Evolutionary conservation across 371 early-diverging fungal species (phyloP).

Genomic region (Rhizomucor pusillus): DNA sequence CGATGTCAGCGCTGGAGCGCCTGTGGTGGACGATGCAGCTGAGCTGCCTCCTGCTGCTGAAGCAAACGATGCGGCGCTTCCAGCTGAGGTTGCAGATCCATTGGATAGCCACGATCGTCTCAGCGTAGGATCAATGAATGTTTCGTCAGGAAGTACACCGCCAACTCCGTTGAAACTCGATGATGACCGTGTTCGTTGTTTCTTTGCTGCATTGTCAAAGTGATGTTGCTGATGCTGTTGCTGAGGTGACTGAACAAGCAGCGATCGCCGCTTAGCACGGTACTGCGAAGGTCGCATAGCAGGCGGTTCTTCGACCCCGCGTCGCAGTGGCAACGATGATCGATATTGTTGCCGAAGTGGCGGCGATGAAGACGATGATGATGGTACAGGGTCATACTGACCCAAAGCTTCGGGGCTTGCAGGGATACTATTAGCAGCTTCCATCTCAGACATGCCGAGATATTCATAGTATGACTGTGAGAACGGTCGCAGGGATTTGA

Average conservation of each 20-base stretch:
- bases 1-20: not conserved
- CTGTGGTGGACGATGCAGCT: conserved; percentile 5
- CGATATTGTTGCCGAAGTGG: conserved; percentile 15
- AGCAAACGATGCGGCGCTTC: conserved; percentile 9
- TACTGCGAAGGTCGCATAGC: conserved; percentile 44
- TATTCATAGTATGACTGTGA: conserved; percentile 56
- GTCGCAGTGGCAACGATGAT: conserved; percentile 13
- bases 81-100: conserved; percentile 22
- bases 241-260: conserved; percentile 32
- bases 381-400: not conserved
- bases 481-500: conserved; percentile 75
- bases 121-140: not conserved
- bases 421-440: not conserved
- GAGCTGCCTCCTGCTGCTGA: conserved; percentile 10
- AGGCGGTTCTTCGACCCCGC: conserved; percentile 15
- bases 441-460: conserved; percentile 18
- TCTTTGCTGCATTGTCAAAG: conserved; percentile 3
- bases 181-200: conserved; percentile 15
- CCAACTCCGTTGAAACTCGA: conserved; percentile 17
- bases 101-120: conserved; percentile 21
- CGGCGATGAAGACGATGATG: not conserved
- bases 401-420: not conserved
- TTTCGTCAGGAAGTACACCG: conserved; percentile 17
- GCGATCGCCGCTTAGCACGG: conserved; percentile 45
- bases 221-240: conserved; percentile 10